Conservation (phyloP, 2,329 filamentous ascomycete species). For the Curvularia hawaiiensis region DNA sequence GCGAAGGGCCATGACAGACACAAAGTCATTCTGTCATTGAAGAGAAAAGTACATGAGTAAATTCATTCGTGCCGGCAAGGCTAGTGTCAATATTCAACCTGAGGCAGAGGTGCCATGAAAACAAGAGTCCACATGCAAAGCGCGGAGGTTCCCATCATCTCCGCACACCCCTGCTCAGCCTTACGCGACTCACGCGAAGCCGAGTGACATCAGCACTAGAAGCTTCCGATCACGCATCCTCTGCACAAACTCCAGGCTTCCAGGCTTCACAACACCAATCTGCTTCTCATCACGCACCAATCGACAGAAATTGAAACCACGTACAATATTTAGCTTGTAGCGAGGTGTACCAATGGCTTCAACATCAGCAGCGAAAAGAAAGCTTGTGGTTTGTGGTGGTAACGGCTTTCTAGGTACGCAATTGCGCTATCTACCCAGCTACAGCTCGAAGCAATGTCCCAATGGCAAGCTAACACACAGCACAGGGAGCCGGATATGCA, state of each 20-base stretch:
- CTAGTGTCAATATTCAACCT: background rate
- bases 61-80: background rate
- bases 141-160: constrained; percentile 14
- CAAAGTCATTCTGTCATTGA: background rate
- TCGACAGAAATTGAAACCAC: background rate
- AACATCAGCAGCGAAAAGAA: constrained; percentile 66
- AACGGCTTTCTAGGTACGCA: constrained; percentile 81
- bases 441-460: background rate
- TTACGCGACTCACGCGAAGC: constrained; percentile 24
- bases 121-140: background rate
- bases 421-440: background rate
- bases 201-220: constrained; percentile 45
- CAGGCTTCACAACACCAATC: background rate
- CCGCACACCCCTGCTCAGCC: constrained; percentile 34
- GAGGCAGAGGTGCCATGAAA: too few relatives aligned
- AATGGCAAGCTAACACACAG: background rate
- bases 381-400: constrained; percentile 88
- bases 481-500: constrained; percentile 79
- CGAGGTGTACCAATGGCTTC: constrained; percentile 53
- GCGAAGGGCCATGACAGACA: background rate
- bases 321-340: background rate
- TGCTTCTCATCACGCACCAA: background rate
- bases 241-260: background rate
- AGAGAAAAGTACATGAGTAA: background rate
- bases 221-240: constrained; percentile 11